These are phyloP conservation scores for Conoideocrella luteorostrata DNA, from an alignment of 2,329 filamentous ascomycete species.

Conservation along the genomic window DNA sequence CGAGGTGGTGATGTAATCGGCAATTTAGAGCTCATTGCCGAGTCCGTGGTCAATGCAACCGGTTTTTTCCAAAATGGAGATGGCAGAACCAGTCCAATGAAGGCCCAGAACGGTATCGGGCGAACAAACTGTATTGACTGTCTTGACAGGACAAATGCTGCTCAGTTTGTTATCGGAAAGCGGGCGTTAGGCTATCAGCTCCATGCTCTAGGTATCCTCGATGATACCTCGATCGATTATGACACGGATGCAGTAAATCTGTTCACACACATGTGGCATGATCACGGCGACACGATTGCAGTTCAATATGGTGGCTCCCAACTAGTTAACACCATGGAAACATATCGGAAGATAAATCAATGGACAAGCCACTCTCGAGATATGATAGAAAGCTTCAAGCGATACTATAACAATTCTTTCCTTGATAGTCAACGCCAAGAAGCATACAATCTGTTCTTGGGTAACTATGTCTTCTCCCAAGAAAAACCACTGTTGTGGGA, in stretches of 20 bases:
- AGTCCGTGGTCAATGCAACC: conserved; percentile 76
- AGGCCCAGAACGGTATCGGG: conserved; percentile 85
- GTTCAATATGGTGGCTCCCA: conserved; percentile 97
- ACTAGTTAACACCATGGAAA: conserved; percentile 98
- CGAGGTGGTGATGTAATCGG: conserved; percentile 91
- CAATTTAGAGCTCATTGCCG: conserved; percentile 82
- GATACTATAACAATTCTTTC: conserved; percentile 98
- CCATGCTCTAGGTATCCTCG: conserved; percentile 82
- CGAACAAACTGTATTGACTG: conserved; percentile 98
- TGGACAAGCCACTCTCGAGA: conserved; percentile 97
- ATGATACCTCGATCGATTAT: conserved; percentile 73
- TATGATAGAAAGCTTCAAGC: conserved; percentile 98
- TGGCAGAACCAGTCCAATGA: conserved; percentile 50
- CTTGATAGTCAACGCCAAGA: conserved; percentile 96
- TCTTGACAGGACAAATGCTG: conserved; percentile 91
- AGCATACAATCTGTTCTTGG: conserved; percentile 94
- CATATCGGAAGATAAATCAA: conserved; percentile 97
- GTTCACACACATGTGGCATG: conserved; percentile 97
- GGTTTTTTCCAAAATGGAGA: conserved; percentile 95
- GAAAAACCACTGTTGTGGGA: conserved; percentile 97
- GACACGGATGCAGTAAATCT: conserved; percentile 94
- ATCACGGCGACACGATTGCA: conserved; percentile 95
- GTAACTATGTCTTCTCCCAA: conserved; percentile 84
- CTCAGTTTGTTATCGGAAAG: conserved; percentile 96
- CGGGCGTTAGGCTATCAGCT: conserved; percentile 86